These are phyloP conservation scores for Zymoseptoria tritici DNA, from an alignment of 2,329 filamentous ascomycete species.

Conservation along the genomic window DNA sequence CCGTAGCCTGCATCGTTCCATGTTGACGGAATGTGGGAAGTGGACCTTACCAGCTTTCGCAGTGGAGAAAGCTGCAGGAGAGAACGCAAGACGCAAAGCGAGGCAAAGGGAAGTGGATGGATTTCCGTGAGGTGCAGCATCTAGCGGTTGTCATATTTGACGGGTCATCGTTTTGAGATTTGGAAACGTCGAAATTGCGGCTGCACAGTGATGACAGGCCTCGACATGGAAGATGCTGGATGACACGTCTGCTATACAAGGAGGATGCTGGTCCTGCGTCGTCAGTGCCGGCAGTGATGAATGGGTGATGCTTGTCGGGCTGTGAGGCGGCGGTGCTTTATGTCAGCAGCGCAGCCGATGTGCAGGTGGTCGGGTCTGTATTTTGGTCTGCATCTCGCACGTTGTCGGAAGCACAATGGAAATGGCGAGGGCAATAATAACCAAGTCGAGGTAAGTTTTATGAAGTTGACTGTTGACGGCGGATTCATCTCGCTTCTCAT, in stretches of 20 bases:
- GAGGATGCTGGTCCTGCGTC: not conserved
- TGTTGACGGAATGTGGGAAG: not conserved
- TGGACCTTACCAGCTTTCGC: not conserved
- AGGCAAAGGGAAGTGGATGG: not conserved
- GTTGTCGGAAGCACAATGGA: no score
- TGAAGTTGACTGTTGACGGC: no score
- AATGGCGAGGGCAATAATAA: no score
- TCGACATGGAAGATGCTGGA: not conserved
- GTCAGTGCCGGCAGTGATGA: not conserved
- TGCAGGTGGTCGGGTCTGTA: no score
- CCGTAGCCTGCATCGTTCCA: not conserved
- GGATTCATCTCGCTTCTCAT: no score
- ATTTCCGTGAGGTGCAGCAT: not conserved
- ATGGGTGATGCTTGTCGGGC: not conserved
- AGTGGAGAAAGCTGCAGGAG: not conserved
- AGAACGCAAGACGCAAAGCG: no score
- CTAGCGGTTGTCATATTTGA: not conserved
- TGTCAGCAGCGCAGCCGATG: not conserved
- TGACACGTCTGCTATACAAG: not conserved
- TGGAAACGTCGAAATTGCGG: not conserved
- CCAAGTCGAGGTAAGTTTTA: no score
- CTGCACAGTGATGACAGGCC: not conserved
- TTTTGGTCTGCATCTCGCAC: no score
- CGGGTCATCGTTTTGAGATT: not conserved
- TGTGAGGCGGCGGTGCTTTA: not conserved